Evolutionary conservation across 768 basidiomycete genomes (phyloP).

Genomic region (Hydnomerulius pinastri): DNA sequence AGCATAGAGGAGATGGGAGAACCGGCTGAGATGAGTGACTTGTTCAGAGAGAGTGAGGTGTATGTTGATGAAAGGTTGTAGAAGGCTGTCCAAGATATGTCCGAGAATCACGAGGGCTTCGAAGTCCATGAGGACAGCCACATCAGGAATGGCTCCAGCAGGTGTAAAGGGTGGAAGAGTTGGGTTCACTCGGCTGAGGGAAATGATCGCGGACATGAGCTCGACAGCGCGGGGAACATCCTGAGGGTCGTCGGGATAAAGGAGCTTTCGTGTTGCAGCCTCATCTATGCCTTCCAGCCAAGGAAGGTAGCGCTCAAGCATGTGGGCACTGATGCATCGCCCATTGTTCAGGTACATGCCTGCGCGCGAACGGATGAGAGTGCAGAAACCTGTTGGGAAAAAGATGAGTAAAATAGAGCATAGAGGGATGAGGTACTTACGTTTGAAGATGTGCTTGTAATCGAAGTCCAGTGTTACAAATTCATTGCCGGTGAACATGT

Average conservation of each 20-base stretch:
- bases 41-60: conserved; percentile 30
- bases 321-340: neutral
- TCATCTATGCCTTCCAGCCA: neutral
- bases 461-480: conserved; percentile 17
- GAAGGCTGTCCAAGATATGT: conserved; percentile 8
- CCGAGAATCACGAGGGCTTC: conserved; percentile 12
- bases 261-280: conserved; percentile 3
- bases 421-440: conserved; percentile 6
- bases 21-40: conserved; percentile 26
- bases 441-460: conserved; percentile 18
- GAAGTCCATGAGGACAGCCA: neutral
- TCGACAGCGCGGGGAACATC: conserved; percentile 35
- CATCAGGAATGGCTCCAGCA: neutral
- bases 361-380: conserved; percentile 3
- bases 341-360: neutral
- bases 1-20: conserved; percentile 26
- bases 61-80: conserved; percentile 30
- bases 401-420: neutral
- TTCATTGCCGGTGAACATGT: conserved; percentile 10
- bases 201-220: conserved; percentile 18
- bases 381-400: conserved; percentile 16
- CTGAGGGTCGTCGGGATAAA: conserved; percentile 32
- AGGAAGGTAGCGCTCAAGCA: neutral
- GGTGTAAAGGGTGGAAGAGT: neutral
- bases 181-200: neutral